Evolutionary conservation across 805 yeast genomes (phyloP).

Genomic region (Wickerhamiella azymoides): DNA sequence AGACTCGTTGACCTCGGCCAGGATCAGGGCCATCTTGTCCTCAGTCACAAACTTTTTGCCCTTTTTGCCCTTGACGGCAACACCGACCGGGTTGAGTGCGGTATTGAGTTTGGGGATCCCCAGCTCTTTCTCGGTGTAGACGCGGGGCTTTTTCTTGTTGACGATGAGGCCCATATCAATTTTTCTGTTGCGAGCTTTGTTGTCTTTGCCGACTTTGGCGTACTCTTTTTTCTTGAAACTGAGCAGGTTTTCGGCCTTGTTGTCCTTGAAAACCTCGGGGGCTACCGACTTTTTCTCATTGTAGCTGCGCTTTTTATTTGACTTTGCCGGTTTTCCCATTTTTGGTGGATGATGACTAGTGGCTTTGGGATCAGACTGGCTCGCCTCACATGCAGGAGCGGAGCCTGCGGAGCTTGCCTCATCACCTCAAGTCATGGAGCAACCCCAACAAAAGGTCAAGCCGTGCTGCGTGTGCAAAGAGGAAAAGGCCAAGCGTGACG

Average conservation of each 20-base stretch:
- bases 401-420: background rate
- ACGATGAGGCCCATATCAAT: conserved; percentile 12
- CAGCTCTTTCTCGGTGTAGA: conserved; percentile 62
- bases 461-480: conserved; percentile 94
- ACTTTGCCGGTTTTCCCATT: conserved; percentile 19
- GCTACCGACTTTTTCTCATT: conserved; percentile 17
- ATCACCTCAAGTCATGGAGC: background rate
- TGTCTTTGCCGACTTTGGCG: conserved; percentile 18
- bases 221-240: conserved; percentile 17
- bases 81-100: conserved; percentile 72
- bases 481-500: conserved; percentile 70
- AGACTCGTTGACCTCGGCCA: conserved; percentile 69
- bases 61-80: conserved; percentile 70
- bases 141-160: conserved; percentile 20
- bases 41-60: conserved; percentile 47
- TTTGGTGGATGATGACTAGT: background rate
- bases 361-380: background rate
- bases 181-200: conserved; percentile 18
- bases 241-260: conserved; percentile 16
- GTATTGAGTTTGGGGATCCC: conserved; percentile 68
- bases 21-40: conserved; percentile 57
- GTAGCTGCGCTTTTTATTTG: conserved; percentile 11
- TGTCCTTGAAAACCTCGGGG: conserved; percentile 19
- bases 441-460: conserved; percentile 44
- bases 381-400: background rate